Base-by-base conservation (phyloP, 345 rosid genomes). In the Euphorbia tirucalli region DNA sequence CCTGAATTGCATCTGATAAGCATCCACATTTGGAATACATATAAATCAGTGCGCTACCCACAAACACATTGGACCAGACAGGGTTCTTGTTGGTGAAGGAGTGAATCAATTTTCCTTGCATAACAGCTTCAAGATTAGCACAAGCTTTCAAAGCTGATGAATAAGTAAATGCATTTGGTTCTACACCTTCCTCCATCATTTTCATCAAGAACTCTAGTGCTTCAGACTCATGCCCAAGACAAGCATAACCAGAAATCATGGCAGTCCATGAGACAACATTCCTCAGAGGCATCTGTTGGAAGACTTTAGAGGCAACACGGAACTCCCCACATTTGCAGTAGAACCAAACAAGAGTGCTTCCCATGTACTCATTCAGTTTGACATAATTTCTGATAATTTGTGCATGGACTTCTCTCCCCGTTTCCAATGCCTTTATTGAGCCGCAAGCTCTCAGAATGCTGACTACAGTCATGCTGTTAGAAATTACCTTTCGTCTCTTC, bases 241-340 rank as follows among this genome's bases (percentile, higher is more conserved):
- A 61, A 9, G 93, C 84, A 75, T 85, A 86, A 57, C 98, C 93
- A 52, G 96, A 93, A 68, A 93, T 93, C 81, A 91, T 87, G 41
- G 98, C 92, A 3, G 97, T 91, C 98, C 97, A 93, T 7, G 97
- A 91, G 69, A 91, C 91, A 69, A 87, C 97, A 75, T 90, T 92
- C 82, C 88, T 82, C 58, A 81, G 80, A 5, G 93, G 90, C 84
- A 91, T 83, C 59, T 87, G 91, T 54, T 82, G 90, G 31, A 91
- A 85, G 72, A 94, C 92, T 66, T 77, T 85, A 63, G 76, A 88
- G 58, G 96, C 95, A 37, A 63, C 69, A 9, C 74, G 68, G 71
- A 87, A 88, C 74, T 84, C 84, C 74, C 93, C 86, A 52, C 90
- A 87, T 87, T 87, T 93, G 66, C 92, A 90, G 71, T 91, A 93